Evolutionary conservation across 768 basidiomycete genomes (phyloP), one percentile per base, ranked within the genome.

Genomic region (Mycena venus): DNA sequence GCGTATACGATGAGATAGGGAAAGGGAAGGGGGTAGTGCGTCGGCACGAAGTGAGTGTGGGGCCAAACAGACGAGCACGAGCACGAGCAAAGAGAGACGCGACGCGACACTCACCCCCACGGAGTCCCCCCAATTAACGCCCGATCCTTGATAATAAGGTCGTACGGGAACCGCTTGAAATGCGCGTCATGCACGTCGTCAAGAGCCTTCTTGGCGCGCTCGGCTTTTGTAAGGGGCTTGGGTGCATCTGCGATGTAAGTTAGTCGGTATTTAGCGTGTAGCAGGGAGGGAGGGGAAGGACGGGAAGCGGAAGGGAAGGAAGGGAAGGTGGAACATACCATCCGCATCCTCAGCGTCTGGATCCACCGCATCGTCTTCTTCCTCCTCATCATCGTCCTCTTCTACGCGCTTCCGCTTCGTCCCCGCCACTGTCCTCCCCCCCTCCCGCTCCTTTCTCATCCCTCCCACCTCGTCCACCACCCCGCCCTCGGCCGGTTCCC

Each of bases 131-230:
- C 56, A 53, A 76, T 31, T 53, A 59, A 27, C 47, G 31, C 44
- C 56, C 92, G 90, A 82, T 98, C 95, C 72, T 91, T 94, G 79
- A 97, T 97, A 76, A 97, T 91, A 81, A 99, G 95, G 81, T 99
- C 95, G 82, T 96, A 98, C 2, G 95, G 95, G 80, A 96, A 96
- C 19, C 27, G 64, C 29, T 31, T 58, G 47, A 72, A 65, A 32
- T 77, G 67, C 29, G 4, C 42, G 47, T 63, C 68, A 40, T 68
- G 66, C 63, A 55, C 62, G 12, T 51, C 36, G 4, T 76, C 69
- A 6, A 56, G 60, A 42, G 14, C 65, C 61, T 32, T 75, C 60
- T 27, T 78, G 77, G 6, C 56, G 25, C 1, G 31, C n/a, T 65
- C 19, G 11, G 36, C 64, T 31, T 66, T 44, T 32, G 56, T 58